phyloP scores from a whole-genome alignment of 78 protist genomes.

The Polysphondylium violaceum region DNA sequence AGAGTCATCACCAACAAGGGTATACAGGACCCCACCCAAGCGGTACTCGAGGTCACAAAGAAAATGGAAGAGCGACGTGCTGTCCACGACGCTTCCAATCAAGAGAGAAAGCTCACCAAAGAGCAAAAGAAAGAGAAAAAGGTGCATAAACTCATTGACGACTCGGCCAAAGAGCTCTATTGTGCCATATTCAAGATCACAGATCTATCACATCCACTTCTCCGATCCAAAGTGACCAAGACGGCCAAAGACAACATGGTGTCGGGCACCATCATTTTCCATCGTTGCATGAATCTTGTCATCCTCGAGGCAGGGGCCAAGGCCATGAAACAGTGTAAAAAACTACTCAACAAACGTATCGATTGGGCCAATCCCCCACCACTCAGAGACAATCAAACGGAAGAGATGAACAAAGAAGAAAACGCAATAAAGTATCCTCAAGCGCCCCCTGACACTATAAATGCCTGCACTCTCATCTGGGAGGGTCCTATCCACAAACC shows the following conservation, averaged over 20 bases:
- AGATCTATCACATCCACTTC: constrained; percentile 75
- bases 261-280: constrained; percentile 38
- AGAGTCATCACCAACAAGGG: constrained; percentile 66
- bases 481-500: constrained; percentile 59
- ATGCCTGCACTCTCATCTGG: constrained; percentile 63
- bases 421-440: not conserved
- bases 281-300: constrained; percentile 16
- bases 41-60: constrained; percentile 23
- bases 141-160: constrained; percentile 24
- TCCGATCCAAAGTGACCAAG: constrained; percentile 33
- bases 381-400: not conserved
- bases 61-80: constrained; percentile 40
- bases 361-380: constrained; percentile 72
- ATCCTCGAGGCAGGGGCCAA: constrained; percentile 64
- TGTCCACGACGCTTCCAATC: constrained; percentile 31
- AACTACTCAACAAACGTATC: constrained; percentile 30
- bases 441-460: not conserved
- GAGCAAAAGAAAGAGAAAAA: constrained; percentile 74
- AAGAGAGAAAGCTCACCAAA: constrained; percentile 43
- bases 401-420: not conserved
- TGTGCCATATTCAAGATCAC: constrained; percentile 37
- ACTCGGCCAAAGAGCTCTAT: constrained; percentile 9
- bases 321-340: constrained; percentile 29
- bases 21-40: constrained; percentile 75
- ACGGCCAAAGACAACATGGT: not conserved